Evolutionary conservation across 179 eudicot genomes (phyloP), one percentile per base, ranked within the genome.

Genomic region (Vitellaria paradoxa): DNA sequence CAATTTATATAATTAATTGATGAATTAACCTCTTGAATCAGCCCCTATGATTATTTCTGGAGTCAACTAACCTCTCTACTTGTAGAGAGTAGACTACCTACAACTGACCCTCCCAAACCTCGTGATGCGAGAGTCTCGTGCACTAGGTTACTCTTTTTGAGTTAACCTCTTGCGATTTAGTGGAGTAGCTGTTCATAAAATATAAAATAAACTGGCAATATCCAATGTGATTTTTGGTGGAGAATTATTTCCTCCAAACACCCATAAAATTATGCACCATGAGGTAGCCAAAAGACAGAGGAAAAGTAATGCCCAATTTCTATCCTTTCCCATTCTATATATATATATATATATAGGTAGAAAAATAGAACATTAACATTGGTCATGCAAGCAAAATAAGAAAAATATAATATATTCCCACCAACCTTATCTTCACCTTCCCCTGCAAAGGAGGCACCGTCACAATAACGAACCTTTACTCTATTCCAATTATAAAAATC

Each of bases 401-500:
- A 47, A 61, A 49, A 30, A 21, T 45, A 18, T 49, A 18, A 73
- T n/a, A 71, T 18, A 55, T 13, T 72, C 71, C 53, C 49, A 80
- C 87, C 4, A 62, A 89, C 97, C 93, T 90, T 86, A 76, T 92
- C 85, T 76, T 93, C 88, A 74, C 95, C 83, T 76, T 95, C 99
- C 68, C 99, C 92, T 6, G 97, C 84, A 79, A 95, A 95, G 47
- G 99, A 95, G 72, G 97, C 97, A 49, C 99, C 97, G 77, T 94
- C 98, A 80, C 98, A 94, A 64, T 94, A 94, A 23, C 98, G 92
- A 30, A 94, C 74, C 84, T 93, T 93, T 56, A 95, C 88, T 84
- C 97, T 90, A 73, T 95, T 95, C 98, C 98, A 95, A 82, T 95
- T 95, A 84, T 85, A 95, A 80, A 93, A 95, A 86, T 93, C 99